Evolutionary conservation across 257 asterid species (phyloP), one percentile per base, ranked within the genome.

Genomic region (Primulina eburnea): DNA sequence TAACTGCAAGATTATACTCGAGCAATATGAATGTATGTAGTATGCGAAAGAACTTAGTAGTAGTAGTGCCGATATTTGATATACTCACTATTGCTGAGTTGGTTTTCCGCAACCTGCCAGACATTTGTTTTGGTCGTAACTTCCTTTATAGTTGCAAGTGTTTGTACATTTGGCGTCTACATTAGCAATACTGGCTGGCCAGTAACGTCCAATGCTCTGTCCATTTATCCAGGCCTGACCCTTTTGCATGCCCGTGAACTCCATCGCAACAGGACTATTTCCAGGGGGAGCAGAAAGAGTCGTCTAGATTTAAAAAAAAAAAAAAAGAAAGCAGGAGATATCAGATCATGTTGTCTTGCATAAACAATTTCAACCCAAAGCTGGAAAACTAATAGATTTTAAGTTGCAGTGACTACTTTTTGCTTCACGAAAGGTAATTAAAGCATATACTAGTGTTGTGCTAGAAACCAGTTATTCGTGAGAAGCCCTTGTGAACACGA

Each of bases 171-270:
- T 50, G 21, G 20, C 57, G 57, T 16, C 0, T 16, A 6, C 57
- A 1, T 50, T 17, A 14, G 8, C 57, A 50, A 50, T 50, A 6
- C 8, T 50, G 57, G 57, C 20, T 50, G 57, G 57, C 57, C 57
- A 50, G 21, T 50, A 50, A 50, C 57, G 57, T 16, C 57, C 57
- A 50, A 50, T 50, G 21, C 57, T 50, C 57, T 50, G 57, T 50
- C 57, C 57, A 50, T 50, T 50, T 50, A 50, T 50, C 57, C 57
- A 50, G 57, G 57, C 57, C 57, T 50, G 57, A 4, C 57, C 57
- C 21, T 50, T 50, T 50, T 50, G 57, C 57, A 50, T 50, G 5
- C 57, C 57, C 2, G 2, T 50, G 57, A 50, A 50, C 57, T 50
- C 57, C 57, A 50, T 50, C 21, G 57, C 57, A 50, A 50, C 57